A percentile compares a stretch with the other conserved stretches of the same genome.
Evolutionary conservation across 2,329 filamentous ascomycete species (phyloP).

Genomic region (Chalaropsis thielavioides): DNA sequence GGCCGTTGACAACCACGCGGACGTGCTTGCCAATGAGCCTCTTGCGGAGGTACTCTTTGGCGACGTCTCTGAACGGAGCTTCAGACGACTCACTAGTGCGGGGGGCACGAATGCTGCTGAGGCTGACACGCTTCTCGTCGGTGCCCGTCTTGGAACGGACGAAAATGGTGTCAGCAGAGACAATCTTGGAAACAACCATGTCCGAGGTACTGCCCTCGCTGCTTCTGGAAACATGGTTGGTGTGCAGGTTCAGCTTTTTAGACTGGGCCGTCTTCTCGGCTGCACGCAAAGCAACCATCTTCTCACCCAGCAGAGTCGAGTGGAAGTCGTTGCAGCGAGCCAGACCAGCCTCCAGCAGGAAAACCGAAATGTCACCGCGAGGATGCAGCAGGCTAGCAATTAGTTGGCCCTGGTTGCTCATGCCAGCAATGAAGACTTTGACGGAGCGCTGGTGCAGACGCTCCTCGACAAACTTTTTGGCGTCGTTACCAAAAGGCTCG

Average conservation of each 20-base stretch:
- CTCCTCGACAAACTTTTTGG: slow-evolving; percentile 72
- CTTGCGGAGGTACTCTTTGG: slow-evolving; percentile 91
- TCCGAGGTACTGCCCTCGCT: slow-evolving; percentile 42
- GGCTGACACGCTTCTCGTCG: slow-evolving; percentile 72
- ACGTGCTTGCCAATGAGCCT: slow-evolving; percentile 93
- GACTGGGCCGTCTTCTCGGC: slow-evolving; percentile 78
- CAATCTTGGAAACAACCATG: slow-evolving; percentile 68
- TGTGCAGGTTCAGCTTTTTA: slow-evolving; percentile 64
- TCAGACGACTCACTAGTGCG: slow-evolving; percentile 77
- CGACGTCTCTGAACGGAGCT: slow-evolving; percentile 76
- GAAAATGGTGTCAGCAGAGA: slow-evolving; percentile 79
- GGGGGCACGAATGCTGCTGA: slow-evolving; percentile 90
- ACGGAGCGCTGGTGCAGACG: slow-evolving; percentile 77
- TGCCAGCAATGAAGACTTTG: slow-evolving; percentile 67
- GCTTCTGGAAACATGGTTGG: slow-evolving; percentile 51
- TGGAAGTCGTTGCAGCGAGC: slow-evolving; percentile 93
- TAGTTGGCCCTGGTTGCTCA: slow-evolving; percentile 83
- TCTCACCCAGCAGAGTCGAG: slow-evolving; percentile 74
- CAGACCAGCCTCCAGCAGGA: slow-evolving; percentile 75
- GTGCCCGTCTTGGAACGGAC: slow-evolving; percentile 69
- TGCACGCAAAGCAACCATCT: slow-evolving; percentile 73
- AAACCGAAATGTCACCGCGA: slow-evolving; percentile 81
- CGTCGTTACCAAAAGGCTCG: slow-evolving; percentile 81
- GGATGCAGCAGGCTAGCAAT: slow-evolving; percentile 79
- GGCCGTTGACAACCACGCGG: slow-evolving; percentile 74